A percentile compares a stretch with the other conserved stretches of the same genome.
phyloP scores from a whole-genome alignment of 202 grass and related monocot species.

The Digitaria exilis region DNA sequence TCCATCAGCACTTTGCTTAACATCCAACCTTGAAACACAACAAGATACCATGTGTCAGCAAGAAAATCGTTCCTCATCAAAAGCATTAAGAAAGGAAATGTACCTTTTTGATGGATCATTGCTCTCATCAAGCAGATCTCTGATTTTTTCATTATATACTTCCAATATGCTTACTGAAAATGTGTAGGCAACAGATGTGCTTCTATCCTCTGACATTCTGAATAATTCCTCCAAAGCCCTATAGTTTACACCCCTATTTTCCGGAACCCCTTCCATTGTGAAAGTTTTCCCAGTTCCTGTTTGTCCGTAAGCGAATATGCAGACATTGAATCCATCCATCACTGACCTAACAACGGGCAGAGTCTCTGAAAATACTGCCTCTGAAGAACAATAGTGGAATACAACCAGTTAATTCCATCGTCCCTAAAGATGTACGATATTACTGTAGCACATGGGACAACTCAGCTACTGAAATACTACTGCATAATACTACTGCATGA shows the following conservation, averaged over 20 bases:
- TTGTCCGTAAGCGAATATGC: conserved; percentile 96
- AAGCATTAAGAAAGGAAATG: conserved; percentile 16
- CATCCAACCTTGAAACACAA: conserved; percentile 76
- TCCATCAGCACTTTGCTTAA: conserved; percentile 83
- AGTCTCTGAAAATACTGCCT: conserved; percentile 75
- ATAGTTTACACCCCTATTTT: conserved; percentile 93
- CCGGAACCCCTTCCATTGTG: conserved; percentile 92
- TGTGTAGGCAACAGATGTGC: conserved; percentile 47
- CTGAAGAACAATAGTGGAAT: conserved; percentile 54
- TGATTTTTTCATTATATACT: conserved; percentile 94
- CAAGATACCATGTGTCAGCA: conserved; percentile 20
- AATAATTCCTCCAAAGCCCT: conserved; percentile 92
- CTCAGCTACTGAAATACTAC: background rate
- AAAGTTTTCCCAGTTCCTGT: conserved; percentile 94
- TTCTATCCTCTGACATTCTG: conserved; percentile 53
- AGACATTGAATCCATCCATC: conserved; percentile 93
- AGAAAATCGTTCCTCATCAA: conserved; percentile 1
- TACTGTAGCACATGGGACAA: background rate
- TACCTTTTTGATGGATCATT: conserved; percentile 78
- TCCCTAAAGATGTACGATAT: conserved; percentile 15
- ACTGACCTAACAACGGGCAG: conserved; percentile 80
- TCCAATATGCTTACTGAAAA: conserved; percentile 92
- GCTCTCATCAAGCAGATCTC: conserved; percentile 75
- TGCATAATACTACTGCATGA: background rate
- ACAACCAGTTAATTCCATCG: conserved; percentile 13